Evolutionary conservation across 345 rosid genomes (phyloP), one percentile per base, ranked within the genome.

Genomic region (Ceriops zippeliana): DNA sequence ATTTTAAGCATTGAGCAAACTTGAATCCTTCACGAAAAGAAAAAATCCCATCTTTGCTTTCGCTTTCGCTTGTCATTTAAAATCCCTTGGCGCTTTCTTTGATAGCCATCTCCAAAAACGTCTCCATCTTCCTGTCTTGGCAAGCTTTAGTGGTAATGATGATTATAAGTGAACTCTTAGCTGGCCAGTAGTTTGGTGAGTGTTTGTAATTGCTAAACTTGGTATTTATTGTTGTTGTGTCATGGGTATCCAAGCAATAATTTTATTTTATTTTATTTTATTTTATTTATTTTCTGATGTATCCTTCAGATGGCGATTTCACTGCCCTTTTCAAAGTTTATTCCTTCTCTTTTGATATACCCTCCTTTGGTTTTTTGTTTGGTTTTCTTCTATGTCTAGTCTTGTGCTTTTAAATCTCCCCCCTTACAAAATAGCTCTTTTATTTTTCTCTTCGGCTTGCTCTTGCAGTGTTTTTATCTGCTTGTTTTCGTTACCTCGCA

Each of bases 241-340:
- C 66, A 11, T 74, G 63, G 66, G 30, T 70, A n/a, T 68, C 65
- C 52, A 60, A 30, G 68, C 76, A 72, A 70, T 79, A 62, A 37
- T 37, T 37, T 24, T 24, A 24, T 24, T 24, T 24, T 24, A 24
- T 24, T 35, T 35, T 70, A 59, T 83, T 82, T 76, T 79, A 28
- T 28, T 32, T 34, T 34, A 34, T 34, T 34, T 34, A 34, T 57
- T 63, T 21, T 3, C 66, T 72, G 72, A 77, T 66, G 13, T 1
- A 11, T 70, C 61, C 65, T 78, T 62, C 52, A 62, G 91, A 87
- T 82, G 77, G 86, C 84, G 89, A 89, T 85, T 87, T 85, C 83
- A 86, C 90, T 90, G 83, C 88, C 81, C 86, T 80, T 91, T 85
- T 87, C 93, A 84, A 88, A 80, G 97, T 88, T 87, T 81, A 77